phyloP scores from a whole-genome alignment of 2,329 filamentous ascomycete species.

The Microsporum canis region DNA sequence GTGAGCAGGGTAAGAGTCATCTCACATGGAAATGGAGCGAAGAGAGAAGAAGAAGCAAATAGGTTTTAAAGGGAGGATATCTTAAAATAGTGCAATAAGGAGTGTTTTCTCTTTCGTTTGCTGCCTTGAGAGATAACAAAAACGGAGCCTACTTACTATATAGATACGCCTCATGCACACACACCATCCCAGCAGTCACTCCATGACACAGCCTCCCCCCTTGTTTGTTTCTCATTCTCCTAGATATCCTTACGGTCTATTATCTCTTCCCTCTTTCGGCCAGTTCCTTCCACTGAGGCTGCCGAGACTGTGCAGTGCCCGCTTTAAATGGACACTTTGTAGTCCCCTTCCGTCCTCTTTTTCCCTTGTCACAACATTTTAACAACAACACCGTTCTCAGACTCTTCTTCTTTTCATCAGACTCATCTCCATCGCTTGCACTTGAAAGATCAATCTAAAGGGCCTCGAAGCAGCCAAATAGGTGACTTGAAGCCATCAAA shows the following conservation, averaged over 20 bases:
- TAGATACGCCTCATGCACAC: slow-evolving; percentile 1
- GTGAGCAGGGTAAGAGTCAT: not conserved
- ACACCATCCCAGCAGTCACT: not conserved
- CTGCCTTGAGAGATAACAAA: not conserved
- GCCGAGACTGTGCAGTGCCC: slow-evolving; percentile 1
- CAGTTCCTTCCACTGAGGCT: not conserved
- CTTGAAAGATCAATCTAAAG: not conserved
- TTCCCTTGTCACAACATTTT: not conserved
- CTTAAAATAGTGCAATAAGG: not conserved
- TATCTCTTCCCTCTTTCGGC: not conserved
- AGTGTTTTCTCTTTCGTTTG: not conserved
- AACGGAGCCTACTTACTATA: not conserved
- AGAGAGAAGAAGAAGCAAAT: not conserved
- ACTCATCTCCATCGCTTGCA: not conserved
- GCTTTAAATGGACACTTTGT: not conserved
- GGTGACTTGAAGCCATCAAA: not conserved
- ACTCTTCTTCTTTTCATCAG: not conserved
- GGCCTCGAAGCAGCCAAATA: not conserved
- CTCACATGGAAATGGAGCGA: not conserved
- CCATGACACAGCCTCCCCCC: not conserved
- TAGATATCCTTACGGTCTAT: not conserved
- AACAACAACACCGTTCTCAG: not conserved
- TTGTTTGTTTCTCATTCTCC: not conserved
- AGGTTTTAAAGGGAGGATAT: not conserved
- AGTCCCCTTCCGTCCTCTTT: not conserved